phyloP scores from a whole-genome alignment of 768 basidiomycete species.

The Leccinum olivaceopallidum region DNA sequence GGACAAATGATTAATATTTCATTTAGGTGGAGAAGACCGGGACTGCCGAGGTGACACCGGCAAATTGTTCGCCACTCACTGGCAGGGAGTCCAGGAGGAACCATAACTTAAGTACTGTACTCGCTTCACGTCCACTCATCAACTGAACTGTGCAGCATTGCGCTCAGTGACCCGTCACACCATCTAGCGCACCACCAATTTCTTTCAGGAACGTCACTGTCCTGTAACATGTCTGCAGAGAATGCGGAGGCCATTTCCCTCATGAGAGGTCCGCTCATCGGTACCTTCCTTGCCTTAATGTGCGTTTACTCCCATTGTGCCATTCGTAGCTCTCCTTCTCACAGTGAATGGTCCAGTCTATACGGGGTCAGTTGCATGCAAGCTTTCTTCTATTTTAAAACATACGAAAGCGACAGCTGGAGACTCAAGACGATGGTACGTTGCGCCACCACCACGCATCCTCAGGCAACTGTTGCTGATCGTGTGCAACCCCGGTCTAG shows the following conservation, averaged over 20 bases:
- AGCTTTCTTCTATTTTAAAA: conserved; percentile 29
- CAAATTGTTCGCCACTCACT: too few species aligned
- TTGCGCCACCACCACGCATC: neutral
- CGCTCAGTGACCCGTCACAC: too few species aligned
- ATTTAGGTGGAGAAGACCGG: too few species aligned
- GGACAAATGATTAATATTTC: too few species aligned
- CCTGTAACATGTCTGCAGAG: neutral
- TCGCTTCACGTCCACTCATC: too few species aligned
- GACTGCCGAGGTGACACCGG: too few species aligned
- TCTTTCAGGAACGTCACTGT: too few species aligned
- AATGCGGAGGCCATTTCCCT: conserved; percentile 11
- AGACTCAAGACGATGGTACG: conserved; percentile 26
- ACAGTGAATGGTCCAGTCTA: conserved; percentile 11
- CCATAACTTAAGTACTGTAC: too few species aligned
- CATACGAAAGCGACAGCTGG: conserved; percentile 18
- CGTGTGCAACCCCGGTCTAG: conserved; percentile 1
- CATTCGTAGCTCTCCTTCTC: neutral
- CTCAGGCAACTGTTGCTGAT: neutral
- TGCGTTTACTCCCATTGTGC: neutral
- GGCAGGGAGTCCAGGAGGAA: too few species aligned
- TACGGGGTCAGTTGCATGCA: conserved; percentile 32
- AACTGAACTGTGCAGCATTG: too few species aligned
- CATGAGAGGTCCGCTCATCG: conserved; percentile 28
- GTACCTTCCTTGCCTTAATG: conserved; percentile 25
- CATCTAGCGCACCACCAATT: too few species aligned